A percentile compares a stretch with the other conserved stretches of the same genome.
Conservation (phyloP, 805 yeast species). For the Hanseniaspora hatyaiensis region DNA sequence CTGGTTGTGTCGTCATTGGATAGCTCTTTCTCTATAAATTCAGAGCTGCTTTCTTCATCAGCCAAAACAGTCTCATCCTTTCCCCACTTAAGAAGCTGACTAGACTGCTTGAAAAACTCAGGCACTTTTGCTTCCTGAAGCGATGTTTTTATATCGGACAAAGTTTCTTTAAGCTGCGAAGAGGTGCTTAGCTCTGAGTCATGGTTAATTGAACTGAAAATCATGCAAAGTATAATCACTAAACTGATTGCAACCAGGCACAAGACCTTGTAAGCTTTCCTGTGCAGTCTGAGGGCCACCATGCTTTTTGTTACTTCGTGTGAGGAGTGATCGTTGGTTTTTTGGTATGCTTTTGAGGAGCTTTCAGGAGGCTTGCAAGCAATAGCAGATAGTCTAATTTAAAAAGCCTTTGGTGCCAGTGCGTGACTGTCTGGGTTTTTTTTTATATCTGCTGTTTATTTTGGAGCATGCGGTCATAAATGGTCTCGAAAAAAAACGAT, state of each 20-base stretch:
- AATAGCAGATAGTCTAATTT: no score
- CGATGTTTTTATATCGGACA: background rate
- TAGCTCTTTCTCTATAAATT: slow-evolving; percentile 8
- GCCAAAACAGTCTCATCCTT: background rate
- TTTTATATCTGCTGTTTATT: no score
- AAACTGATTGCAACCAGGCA: background rate
- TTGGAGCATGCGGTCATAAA: no score
- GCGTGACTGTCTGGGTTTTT: no score
- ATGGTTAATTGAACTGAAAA: background rate
- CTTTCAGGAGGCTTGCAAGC: no score
- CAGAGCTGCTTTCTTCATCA: background rate
- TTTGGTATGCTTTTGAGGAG: background rate
- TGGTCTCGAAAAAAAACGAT: no score
- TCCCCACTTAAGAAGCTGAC: slow-evolving; percentile 12
- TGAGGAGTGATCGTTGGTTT: background rate
- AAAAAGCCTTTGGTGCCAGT: no score
- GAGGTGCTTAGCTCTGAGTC: slow-evolving; percentile 1
- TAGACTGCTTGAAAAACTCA: background rate
- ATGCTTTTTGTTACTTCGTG: no score
- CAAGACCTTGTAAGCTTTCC: slow-evolving; percentile 8
- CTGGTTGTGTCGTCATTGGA: background rate
- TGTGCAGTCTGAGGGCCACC: slow-evolving; percentile 8
- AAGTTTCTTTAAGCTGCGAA: slow-evolving; percentile 1
- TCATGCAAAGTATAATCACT: background rate
- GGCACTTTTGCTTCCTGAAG: background rate